Percentiles rank a stretch among this genome's conserved stretches.
phyloP scores from a whole-genome alignment of 1,139 yeast species.

The Suhomyces maxii region DNA sequence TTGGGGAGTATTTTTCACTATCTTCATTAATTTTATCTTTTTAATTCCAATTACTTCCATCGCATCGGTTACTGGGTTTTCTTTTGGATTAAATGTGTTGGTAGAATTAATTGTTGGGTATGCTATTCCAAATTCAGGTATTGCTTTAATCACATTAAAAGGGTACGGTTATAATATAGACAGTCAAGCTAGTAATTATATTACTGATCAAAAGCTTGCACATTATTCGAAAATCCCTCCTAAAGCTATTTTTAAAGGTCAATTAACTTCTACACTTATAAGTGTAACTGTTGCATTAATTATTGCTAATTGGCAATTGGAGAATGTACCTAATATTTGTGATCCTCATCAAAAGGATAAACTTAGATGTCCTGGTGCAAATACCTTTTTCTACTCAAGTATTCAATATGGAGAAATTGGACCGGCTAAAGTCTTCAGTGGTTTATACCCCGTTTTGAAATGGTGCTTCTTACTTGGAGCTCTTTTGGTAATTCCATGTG shows the following conservation, averaged over 20 bases:
- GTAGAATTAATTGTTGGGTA: slow-evolving; percentile 64
- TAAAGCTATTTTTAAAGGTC: slow-evolving; percentile 59
- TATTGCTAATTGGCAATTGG: slow-evolving; percentile 55
- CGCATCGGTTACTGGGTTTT: slow-evolving; percentile 54
- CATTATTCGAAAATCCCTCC: slow-evolving; percentile 66
- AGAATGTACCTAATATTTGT: slow-evolving; percentile 50
- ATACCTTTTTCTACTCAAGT: slow-evolving; percentile 52
- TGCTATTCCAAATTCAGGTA: slow-evolving; percentile 63
- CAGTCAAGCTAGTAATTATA: slow-evolving; percentile 61
- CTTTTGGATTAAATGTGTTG: slow-evolving; percentile 56
- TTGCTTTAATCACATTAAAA: slow-evolving; percentile 59
- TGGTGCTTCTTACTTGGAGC: slow-evolving; percentile 58
- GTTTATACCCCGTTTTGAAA: slow-evolving; percentile 49
- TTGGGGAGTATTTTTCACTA: slow-evolving; percentile 59
- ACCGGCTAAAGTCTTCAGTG: slow-evolving; percentile 54
- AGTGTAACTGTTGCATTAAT: slow-evolving; percentile 52
- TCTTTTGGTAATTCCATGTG: slow-evolving; percentile 43
- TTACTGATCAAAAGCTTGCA: slow-evolving; percentile 58
- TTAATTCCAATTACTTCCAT: slow-evolving; percentile 52
- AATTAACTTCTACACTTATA: slow-evolving; percentile 45
- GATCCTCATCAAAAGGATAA: slow-evolving; percentile 38
- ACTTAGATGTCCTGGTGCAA: slow-evolving; percentile 52
- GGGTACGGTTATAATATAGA: slow-evolving; percentile 61
- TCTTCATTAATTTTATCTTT: slow-evolving; percentile 55
- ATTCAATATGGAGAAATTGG: slow-evolving; percentile 69